Conservation (phyloP, 306 rosid species). For the Hippophae gyantsensis region DNA sequence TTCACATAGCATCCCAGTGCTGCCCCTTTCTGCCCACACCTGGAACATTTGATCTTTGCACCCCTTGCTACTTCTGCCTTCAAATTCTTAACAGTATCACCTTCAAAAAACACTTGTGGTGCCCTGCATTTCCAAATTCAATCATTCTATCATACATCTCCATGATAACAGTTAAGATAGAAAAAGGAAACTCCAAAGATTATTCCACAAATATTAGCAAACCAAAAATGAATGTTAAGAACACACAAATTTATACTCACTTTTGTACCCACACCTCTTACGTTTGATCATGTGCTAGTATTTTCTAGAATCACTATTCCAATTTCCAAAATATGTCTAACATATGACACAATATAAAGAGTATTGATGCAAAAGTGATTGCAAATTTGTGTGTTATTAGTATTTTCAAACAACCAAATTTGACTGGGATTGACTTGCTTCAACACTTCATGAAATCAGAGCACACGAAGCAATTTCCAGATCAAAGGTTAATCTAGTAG, state of each 20-base stretch:
- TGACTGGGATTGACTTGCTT: neutral
- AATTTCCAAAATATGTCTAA: too few relatives aligned
- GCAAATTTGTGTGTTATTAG: too few relatives aligned
- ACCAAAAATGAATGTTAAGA: neutral
- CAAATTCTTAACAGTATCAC: constrained; percentile 53
- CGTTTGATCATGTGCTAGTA: too few relatives aligned
- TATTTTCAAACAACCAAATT: neutral
- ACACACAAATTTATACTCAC: neutral
- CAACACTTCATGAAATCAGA: neutral
- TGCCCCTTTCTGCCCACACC: constrained; percentile 78
- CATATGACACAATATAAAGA: too few relatives aligned
- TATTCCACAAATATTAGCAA: neutral
- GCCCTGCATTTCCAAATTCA: constrained; percentile 58
- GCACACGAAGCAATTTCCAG: neutral
- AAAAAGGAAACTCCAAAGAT: neutral
- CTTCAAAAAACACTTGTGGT: constrained; percentile 68
- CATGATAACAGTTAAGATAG: neutral
- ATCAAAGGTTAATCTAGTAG: neutral
- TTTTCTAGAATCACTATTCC: too few relatives aligned
- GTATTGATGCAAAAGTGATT: too few relatives aligned
- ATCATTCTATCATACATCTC: neutral
- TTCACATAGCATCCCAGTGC: constrained; percentile 82
- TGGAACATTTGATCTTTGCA: constrained; percentile 71
- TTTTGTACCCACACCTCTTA: too few relatives aligned
- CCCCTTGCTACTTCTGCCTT: constrained; percentile 79